Percentiles rank a stretch among this genome's conserved stretches.
phyloP scores from a whole-genome alignment of 108 stramenopile genomes.

The Cyclotella choctawhatcheeana region DNA sequence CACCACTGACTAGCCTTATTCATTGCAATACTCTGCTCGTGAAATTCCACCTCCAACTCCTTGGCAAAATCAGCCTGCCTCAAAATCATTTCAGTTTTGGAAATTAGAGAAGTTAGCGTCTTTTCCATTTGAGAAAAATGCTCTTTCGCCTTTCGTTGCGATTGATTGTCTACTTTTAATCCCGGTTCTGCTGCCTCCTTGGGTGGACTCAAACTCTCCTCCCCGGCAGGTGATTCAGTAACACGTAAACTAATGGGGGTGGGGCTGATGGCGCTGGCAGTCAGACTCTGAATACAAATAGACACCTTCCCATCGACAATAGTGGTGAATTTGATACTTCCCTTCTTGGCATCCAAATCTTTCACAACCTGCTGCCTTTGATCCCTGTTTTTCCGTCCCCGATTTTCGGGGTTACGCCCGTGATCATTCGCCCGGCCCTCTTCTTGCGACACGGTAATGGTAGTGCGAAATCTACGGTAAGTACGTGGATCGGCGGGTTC shows the following conservation, averaged over 20 bases:
- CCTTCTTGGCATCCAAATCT: constrained; percentile 50
- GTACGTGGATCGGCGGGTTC: constrained; percentile 33
- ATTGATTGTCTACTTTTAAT: constrained; percentile 36
- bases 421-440: constrained; percentile 37
- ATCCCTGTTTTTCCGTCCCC: constrained; percentile 17
- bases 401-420: constrained; percentile 19
- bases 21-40: constrained; percentile 76
- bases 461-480: constrained; percentile 39
- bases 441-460: constrained; percentile 37
- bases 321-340: constrained; percentile 44
- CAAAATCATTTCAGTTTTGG: constrained; percentile 66
- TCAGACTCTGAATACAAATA: constrained; percentile 48
- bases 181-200: constrained; percentile 10
- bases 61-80: constrained; percentile 76
- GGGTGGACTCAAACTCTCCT: constrained; percentile 37
- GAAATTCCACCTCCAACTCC: constrained; percentile 77
- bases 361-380: constrained; percentile 17
- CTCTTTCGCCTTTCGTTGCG: constrained; percentile 44
- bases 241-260: constrained; percentile 41
- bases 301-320: constrained; percentile 51
- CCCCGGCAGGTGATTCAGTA: constrained; percentile 39
- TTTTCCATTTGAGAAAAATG: constrained; percentile 77
- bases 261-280: constrained; percentile 38
- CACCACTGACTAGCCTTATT: constrained; percentile 81
- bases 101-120: constrained; percentile 56